Evolutionary conservation across 495 filamentous ascomycete genomes (phyloP).

Genomic region (Hypoxylon crocopeplum): DNA sequence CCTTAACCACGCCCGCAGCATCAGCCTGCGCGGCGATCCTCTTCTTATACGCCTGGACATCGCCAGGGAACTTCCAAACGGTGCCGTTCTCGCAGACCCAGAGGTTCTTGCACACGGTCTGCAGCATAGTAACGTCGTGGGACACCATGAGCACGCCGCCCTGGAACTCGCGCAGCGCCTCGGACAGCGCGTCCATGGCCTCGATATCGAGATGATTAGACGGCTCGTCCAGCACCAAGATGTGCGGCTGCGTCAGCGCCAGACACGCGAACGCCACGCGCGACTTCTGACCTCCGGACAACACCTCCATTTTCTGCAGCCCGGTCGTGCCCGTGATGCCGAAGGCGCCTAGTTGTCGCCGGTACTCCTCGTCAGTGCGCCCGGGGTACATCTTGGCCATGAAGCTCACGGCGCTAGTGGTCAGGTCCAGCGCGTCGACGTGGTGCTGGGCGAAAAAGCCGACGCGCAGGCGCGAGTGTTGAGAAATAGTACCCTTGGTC

Average conservation of each 20-base stretch:
- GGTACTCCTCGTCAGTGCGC: conserved; percentile 94
- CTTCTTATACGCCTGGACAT: conserved; percentile 98
- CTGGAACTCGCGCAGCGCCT: conserved; percentile 84
- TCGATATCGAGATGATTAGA: conserved; percentile 99
- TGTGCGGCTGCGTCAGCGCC: conserved; percentile 91
- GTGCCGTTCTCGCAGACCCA: conserved; percentile 97
- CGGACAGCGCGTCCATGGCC: conserved; percentile 94
- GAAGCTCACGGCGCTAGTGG: conserved; percentile 85
- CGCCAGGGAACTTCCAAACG: conserved; percentile 95
- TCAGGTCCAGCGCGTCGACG: conserved; percentile 94
- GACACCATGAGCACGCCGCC: conserved; percentile 98
- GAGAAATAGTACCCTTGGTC: conserved; percentile 80
- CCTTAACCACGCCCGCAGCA: conserved; percentile 78
- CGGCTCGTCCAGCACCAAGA: conserved; percentile 97
- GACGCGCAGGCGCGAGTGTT: conserved; percentile 84
- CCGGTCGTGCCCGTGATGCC: conserved; percentile 98
- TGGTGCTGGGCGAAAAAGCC: conserved; percentile 99
- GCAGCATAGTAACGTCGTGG: conserved; percentile 98
- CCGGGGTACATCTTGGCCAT: conserved; percentile 93
- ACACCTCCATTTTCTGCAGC: conserved; percentile 90
- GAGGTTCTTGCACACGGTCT: conserved; percentile 89
- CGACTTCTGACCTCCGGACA: conserved; percentile 98
- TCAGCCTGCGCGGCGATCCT: conserved; percentile 90
- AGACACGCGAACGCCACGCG: conserved; percentile 97
- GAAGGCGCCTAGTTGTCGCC: conserved; percentile 93